Evolutionary conservation across 1,139 yeast species (phyloP).

Genomic region (Yamadazyma atmosphaerica): DNA sequence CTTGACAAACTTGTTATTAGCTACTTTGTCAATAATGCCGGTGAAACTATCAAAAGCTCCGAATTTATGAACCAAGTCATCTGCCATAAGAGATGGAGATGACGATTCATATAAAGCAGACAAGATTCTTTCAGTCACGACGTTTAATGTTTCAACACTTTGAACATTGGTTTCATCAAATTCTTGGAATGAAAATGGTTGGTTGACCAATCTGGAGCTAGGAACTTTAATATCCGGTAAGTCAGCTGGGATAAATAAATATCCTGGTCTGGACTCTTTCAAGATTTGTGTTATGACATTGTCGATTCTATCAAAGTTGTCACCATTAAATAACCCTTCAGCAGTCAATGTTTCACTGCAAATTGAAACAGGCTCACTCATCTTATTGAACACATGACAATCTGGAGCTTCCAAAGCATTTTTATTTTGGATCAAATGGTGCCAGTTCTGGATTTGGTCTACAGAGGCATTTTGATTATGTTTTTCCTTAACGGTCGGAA

Average conservation of each 20-base stretch:
- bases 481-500: conserved; percentile 49
- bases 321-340: conserved; percentile 38
- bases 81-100: conserved; percentile 66
- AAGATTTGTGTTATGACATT: conserved; percentile 57
- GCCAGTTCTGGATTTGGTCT: conserved; percentile 39
- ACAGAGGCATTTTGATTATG: conserved; percentile 27
- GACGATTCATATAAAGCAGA: conserved; percentile 48
- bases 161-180: conserved; percentile 18
- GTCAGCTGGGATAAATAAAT: conserved; percentile 72
- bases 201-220: conserved; percentile 24
- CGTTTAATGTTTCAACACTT: conserved; percentile 25
- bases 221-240: conserved; percentile 54
- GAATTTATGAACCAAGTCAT: conserved; percentile 62
- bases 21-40: conserved; percentile 42
- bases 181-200: conserved; percentile 26
- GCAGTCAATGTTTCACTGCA: conserved; percentile 55
- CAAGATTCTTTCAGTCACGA: conserved; percentile 48
- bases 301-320: conserved; percentile 52
- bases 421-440: conserved; percentile 67
- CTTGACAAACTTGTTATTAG: conserved; percentile 25
- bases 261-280: conserved; percentile 72
- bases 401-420: conserved; percentile 50
- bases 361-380: conserved; percentile 61
- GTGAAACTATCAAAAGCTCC: conserved; percentile 41
- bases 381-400: conserved; percentile 62